These are phyloP conservation scores for Aspergillus phoenicis DNA, from an alignment of 2,329 filamentous ascomycete species.

Conservation along the genomic window DNA sequence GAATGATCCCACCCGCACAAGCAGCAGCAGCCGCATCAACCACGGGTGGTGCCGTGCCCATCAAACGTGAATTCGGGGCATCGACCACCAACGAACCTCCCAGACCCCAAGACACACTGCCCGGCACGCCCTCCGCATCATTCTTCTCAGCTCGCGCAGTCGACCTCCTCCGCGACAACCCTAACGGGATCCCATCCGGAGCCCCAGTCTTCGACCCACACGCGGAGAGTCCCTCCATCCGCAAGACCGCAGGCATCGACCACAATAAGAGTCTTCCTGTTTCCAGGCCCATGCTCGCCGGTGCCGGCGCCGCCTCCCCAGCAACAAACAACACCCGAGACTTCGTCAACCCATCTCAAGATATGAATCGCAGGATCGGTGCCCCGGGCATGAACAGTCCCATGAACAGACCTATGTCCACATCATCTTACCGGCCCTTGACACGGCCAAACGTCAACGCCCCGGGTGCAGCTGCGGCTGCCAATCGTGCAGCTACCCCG, in stretches of 20 bases:
- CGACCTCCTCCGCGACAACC: constrained; percentile 57
- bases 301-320: constrained; percentile 28
- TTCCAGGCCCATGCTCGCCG: constrained; percentile 48
- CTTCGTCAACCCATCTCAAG: constrained; percentile 39
- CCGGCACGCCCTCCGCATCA: constrained; percentile 52
- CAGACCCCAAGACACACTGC: constrained; percentile 29
- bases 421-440: constrained; percentile 48
- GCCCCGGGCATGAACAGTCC: constrained; percentile 38
- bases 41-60: constrained; percentile 18
- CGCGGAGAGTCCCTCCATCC: constrained; percentile 79
- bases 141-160: constrained; percentile 74
- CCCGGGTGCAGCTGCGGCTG: constrained; percentile 23
- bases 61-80: constrained; percentile 30
- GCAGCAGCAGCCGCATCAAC: constrained; percentile 15
- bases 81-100: constrained; percentile 9
- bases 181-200: constrained; percentile 45
- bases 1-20: constrained; percentile 23
- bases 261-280: constrained; percentile 76
- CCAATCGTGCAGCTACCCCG: constrained; percentile 19
- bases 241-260: constrained; percentile 85
- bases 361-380: constrained; percentile 40
- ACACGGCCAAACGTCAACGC: constrained; percentile 43
- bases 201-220: constrained; percentile 69
- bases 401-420: constrained; percentile 35
- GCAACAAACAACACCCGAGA: constrained; percentile 35